Evolutionary conservation across 2,329 filamentous ascomycete species (phyloP), one percentile per base, ranked within the genome.

Genomic region (Herpotrichia juniperi): DNA sequence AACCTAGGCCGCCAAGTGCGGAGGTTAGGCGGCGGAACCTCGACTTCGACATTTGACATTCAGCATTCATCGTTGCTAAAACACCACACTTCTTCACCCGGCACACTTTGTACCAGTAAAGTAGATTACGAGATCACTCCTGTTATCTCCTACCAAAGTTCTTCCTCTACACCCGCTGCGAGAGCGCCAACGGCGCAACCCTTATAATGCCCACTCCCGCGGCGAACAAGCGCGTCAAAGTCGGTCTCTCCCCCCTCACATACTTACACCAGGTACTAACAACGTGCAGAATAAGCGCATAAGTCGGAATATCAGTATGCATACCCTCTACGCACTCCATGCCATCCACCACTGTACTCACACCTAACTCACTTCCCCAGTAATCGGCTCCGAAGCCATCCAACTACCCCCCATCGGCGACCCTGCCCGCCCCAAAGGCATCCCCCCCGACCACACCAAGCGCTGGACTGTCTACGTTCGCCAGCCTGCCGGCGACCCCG

Each of bases 391-490:
- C 42, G 74, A 78, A 67, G 77, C 79, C 54, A 77, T 74, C 71
- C 68, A 73, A 30, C 76, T 94, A 56, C 91, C 93, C 17, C 88
- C 91, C 46, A 82, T 84, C 68, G 85, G 88, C 62, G 90, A 91
- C 57, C 70, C 72, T 52, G 61, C 69, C 67, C 90, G 74, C 37
- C 69, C 91, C 2, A 79, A 86, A 19, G 83, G 87, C 69, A 85
- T 91, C 3, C 91, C 93, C 21, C 83, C 90, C 56, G 93, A 96
- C 74, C 94, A 99, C 79, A 97, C 93, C 26, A 96, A 97, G 79
- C 91, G 90, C 57, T 99, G 94, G 94, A 87, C 89, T 67, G 91
- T 97, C 58, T 97, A 96, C 74, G 91, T 99, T 51, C 90, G 90
- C 69, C 91, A 93, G 42, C 82, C 96, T 48, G 91, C 96, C 66